Evolutionary conservation across 1,139 yeast species (phyloP).

Genomic region (Debaryomyces nepalensis): DNA sequence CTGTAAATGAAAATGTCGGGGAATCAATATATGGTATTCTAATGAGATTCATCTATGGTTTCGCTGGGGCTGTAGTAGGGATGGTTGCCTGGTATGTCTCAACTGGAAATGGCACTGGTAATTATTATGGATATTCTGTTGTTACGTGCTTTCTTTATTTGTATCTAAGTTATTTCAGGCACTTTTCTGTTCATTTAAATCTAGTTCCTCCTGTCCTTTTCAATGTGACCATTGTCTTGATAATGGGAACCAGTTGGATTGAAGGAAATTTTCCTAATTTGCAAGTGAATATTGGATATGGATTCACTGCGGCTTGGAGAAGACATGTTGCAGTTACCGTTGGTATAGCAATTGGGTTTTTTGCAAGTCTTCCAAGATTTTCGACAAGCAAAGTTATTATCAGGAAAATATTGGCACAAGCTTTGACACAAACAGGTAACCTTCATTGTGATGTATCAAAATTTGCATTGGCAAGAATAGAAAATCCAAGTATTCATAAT

Average conservation of each 20-base stretch:
- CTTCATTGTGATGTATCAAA: conserved; percentile 35
- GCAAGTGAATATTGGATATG: conserved; percentile 32
- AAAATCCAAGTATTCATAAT: conserved; percentile 19
- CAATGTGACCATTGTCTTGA: conserved; percentile 37
- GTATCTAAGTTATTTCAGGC: conserved; percentile 34
- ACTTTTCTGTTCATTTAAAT: conserved; percentile 36
- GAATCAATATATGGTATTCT: conserved; percentile 36
- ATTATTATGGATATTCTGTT: conserved; percentile 37
- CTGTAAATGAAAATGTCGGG: conserved; percentile 40
- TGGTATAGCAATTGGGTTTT: conserved; percentile 37
- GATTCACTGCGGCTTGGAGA: conserved; percentile 34
- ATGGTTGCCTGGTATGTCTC: conserved; percentile 43
- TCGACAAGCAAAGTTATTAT: conserved; percentile 36
- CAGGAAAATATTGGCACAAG: conserved; percentile 29
- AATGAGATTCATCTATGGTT: conserved; percentile 33
- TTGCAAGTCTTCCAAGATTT: conserved; percentile 40
- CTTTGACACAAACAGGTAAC: conserved; percentile 33
- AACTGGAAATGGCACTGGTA: conserved; percentile 36
- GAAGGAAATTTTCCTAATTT: conserved; percentile 25
- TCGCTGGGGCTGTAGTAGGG: conserved; percentile 39
- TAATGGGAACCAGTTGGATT: conserved; percentile 42
- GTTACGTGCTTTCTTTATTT: conserved; percentile 35
- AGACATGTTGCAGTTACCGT: conserved; percentile 36
- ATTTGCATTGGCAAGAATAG: conserved; percentile 22
- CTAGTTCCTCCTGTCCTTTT: conserved; percentile 36